phyloP scores from a whole-genome alignment of 768 basidiomycete genomes.

The Krasilnikovozyma curviuscula region DNA sequence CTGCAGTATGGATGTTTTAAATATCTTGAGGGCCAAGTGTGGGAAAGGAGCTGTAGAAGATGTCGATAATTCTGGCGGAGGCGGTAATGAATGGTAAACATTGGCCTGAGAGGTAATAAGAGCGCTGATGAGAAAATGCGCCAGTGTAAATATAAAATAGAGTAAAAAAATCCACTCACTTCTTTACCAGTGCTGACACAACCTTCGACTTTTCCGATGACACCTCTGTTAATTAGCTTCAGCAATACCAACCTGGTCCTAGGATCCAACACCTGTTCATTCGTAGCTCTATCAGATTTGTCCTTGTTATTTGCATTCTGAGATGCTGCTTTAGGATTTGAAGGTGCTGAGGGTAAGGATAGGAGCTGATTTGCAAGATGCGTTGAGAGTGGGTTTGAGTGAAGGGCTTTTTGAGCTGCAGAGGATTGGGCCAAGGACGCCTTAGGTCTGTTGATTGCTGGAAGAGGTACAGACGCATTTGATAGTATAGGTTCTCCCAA shows the following conservation, averaged over 20 bases:
- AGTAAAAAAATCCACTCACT: constrained; percentile 30
- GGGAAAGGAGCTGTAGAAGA: constrained; percentile 13
- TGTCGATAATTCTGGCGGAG: constrained; percentile 17
- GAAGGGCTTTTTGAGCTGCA: neutral
- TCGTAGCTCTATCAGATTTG: constrained; percentile 89
- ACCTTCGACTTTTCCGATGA: constrained; percentile 79
- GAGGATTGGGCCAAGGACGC: constrained; percentile 1
- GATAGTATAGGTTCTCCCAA: constrained; percentile 33
- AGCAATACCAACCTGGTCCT: constrained; percentile 84
- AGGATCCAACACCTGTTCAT: constrained; percentile 88
- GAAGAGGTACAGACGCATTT: constrained; percentile 40
- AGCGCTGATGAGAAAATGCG: constrained; percentile 1
- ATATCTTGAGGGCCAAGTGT: constrained; percentile 91
- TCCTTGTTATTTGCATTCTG: constrained; percentile 76
- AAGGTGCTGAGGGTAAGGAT: constrained; percentile 24
- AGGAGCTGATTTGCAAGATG: constrained; percentile 6
- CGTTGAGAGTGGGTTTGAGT: neutral
- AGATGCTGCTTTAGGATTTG: constrained; percentile 75
- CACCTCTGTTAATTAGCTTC: constrained; percentile 81
- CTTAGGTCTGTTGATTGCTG: constrained; percentile 48
- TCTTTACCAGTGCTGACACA: constrained; percentile 98
- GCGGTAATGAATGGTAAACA: constrained; percentile 72
- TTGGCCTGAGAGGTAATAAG: constrained; percentile 48
- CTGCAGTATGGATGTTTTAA: constrained; percentile 90
- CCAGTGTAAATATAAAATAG: neutral